These are phyloP conservation scores for Solanum hybrid DNA, from an alignment of 305 asterid genomes.

Conservation along the genomic window DNA sequence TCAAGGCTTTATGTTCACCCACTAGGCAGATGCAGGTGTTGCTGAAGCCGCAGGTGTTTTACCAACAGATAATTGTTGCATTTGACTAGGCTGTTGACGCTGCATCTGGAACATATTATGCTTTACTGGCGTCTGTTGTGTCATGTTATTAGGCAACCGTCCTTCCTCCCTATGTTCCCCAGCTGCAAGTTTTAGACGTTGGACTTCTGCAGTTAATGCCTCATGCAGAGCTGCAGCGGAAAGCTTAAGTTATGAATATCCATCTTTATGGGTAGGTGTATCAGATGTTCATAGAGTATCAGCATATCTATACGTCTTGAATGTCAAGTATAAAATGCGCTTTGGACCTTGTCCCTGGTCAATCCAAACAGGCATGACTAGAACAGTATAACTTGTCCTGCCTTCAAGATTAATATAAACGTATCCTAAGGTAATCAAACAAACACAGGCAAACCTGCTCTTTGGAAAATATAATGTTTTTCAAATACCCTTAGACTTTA, in stretches of 20 bases:
- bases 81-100: conserved; percentile 37
- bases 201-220: conserved; percentile 61
- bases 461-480: neutral
- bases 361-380: neutral
- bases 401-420: neutral
- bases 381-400: neutral
- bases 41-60: conserved; percentile 33
- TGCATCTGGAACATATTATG: conserved; percentile 48
- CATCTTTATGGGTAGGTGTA: neutral
- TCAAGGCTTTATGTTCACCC: neutral
- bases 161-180: conserved; percentile 53
- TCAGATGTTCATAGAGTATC: neutral
- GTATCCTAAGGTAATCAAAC: neutral
- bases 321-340: neutral
- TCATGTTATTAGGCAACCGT: conserved; percentile 21
- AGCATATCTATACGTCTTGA: neutral
- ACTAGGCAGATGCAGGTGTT: conserved; percentile 42
- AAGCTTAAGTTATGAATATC: neutral
- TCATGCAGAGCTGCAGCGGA: conserved; percentile 61
- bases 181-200: conserved; percentile 55
- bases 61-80: conserved; percentile 30
- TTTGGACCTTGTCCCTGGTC: neutral
- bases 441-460: neutral
- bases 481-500: neutral
- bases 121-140: conserved; percentile 32